Percentiles rank a stretch among this genome's conserved stretches.
Conservation (phyloP, 345 rosid genomes). For the Arabidopsis arenosa region DNA sequence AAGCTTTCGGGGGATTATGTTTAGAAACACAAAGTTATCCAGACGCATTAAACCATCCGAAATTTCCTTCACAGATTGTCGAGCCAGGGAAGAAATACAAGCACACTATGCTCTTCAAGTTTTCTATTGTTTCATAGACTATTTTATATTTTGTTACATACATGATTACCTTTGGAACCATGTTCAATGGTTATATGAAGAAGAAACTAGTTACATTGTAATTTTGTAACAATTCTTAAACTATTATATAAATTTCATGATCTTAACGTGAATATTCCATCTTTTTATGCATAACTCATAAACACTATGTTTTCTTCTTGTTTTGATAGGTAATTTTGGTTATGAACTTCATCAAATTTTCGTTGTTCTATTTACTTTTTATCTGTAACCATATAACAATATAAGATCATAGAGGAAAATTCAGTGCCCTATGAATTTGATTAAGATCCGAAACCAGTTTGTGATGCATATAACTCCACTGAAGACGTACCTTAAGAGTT, state of each 20-base stretch:
- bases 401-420: not conserved
- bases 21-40: slow-evolving; percentile 91
- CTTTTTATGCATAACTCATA: not conserved
- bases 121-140: slow-evolving; percentile 50
- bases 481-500: not conserved
- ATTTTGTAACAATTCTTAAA: slow-evolving; percentile 25
- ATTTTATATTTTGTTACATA: not conserved
- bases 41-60: slow-evolving; percentile 70
- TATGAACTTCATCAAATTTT: not conserved
- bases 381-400: slow-evolving; percentile 11
- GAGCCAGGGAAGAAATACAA: slow-evolving; percentile 60
- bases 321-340: not conserved
- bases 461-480: not conserved
- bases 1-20: slow-evolving; percentile 70
- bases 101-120: slow-evolving; percentile 73
- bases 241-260: not conserved
- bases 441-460: not conserved
- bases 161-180: slow-evolving; percentile 9
- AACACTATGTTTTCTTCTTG: not conserved
- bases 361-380: not conserved
- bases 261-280: not conserved
- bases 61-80: slow-evolving; percentile 76
- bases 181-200: slow-evolving; percentile 1
- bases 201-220: slow-evolving; percentile 17
- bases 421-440: not conserved